Evolutionary conservation across 139 green algal species (phyloP).

Genomic region (Mesostigma viride): DNA sequence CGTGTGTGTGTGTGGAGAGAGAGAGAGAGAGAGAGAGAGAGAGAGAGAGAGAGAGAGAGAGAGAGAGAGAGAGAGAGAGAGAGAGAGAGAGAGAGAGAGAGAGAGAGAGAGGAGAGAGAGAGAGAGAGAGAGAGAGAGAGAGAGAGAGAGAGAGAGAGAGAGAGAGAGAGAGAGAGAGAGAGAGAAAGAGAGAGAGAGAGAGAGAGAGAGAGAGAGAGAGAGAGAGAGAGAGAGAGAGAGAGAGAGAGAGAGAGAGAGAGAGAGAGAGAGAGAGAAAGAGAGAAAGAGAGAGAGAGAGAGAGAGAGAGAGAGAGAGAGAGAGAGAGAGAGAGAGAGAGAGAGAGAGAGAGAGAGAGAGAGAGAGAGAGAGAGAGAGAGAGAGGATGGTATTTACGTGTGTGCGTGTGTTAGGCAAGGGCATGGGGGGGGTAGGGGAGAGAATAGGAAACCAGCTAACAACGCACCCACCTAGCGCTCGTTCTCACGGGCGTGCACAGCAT

Average conservation of each 20-base stretch:
- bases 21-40: conserved; percentile 5
- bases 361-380: conserved; percentile 5
- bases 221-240: conserved; percentile 5
- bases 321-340: conserved; percentile 5
- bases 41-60: conserved; percentile 5
- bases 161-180: conserved; percentile 5
- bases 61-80: conserved; percentile 5
- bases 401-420: no score
- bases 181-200: conserved; percentile 3
- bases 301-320: conserved; percentile 5
- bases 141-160: conserved; percentile 5
- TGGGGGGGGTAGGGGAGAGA: no score
- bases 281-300: conserved; percentile 3
- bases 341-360: conserved; percentile 5
- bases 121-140: conserved; percentile 5
- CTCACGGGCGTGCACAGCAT: no score
- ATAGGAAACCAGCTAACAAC: no score
- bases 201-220: conserved; percentile 5
- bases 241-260: conserved; percentile 5
- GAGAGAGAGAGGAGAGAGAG: conserved; percentile 4
- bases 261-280: conserved; percentile 3
- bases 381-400: background rate
- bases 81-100: conserved; percentile 5
- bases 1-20: no score
- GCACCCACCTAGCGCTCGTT: no score